phyloP scores from a whole-genome alignment of 1,284 basidiomycete species.

The Coriolopsis trogii region DNA sequence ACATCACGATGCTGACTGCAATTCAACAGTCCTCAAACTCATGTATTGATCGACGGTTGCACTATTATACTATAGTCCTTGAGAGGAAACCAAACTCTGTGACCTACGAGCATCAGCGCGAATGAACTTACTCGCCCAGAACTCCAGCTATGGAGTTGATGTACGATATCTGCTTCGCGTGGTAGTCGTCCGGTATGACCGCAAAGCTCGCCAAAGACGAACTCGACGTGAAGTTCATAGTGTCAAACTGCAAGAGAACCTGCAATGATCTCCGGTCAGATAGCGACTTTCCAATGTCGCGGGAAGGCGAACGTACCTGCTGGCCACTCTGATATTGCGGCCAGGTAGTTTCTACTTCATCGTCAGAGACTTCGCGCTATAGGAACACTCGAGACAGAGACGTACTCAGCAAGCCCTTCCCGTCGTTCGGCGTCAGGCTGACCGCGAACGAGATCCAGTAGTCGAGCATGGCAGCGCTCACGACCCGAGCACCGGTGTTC shows the following conservation, averaged over 20 bases:
- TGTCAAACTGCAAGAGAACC: constrained; percentile 21
- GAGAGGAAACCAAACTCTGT: no score
- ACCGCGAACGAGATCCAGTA: constrained; percentile 58
- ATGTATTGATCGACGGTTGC: no score
- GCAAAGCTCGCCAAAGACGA: constrained; percentile 3
- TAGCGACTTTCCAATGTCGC: not conserved
- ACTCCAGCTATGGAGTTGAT: constrained; percentile 5
- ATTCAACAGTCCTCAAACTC: no score
- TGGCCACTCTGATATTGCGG: constrained; percentile 13
- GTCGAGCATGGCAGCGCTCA: constrained; percentile 48
- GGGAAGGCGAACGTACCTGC: constrained; percentile 2
- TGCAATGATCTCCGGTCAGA: not conserved
- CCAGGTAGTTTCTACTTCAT: constrained; percentile 26
- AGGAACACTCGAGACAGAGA: constrained; percentile 1
- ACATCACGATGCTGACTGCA: no score
- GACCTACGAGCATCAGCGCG: not conserved
- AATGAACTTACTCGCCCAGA: not conserved
- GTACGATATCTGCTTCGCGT: constrained; percentile 9
- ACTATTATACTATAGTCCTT: no score
- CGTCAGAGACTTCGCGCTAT: no score
- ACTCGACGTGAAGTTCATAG: not conserved
- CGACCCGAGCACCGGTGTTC: constrained; percentile 27
- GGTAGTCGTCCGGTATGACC: constrained; percentile 19
- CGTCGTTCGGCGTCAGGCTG: constrained; percentile 52
- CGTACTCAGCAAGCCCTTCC: constrained; percentile 42